phyloP scores from a whole-genome alignment of 495 filamentous ascomycete genomes.

The Trichoderma parareesei region DNA sequence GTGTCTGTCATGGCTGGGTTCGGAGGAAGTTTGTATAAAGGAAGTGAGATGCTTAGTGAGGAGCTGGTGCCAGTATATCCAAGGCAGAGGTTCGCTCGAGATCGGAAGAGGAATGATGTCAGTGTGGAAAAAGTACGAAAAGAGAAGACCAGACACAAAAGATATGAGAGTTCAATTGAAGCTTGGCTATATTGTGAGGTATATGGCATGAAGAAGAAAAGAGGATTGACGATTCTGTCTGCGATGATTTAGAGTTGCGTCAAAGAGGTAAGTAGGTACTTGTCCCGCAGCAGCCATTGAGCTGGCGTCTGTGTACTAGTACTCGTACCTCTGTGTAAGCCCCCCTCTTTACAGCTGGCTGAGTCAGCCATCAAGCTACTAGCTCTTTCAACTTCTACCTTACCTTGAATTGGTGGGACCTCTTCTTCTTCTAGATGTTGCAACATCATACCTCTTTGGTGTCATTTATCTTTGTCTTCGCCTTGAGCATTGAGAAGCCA shows the following conservation, averaged over 20 bases:
- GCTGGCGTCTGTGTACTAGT: background rate
- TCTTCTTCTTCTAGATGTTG: background rate
- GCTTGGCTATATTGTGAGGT: background rate
- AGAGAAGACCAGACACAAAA: background rate
- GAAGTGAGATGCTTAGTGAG: background rate
- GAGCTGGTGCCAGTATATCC: background rate
- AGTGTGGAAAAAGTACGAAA: background rate
- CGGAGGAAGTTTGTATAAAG: background rate
- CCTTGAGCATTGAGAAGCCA: background rate
- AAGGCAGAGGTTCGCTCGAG: background rate
- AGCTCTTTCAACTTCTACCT: background rate
- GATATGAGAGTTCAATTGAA: background rate
- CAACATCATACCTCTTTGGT: background rate
- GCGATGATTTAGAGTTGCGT: background rate
- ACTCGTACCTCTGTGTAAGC: no score
- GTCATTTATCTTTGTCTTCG: background rate
- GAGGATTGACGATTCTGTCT: background rate
- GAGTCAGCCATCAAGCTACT: slow-evolving; percentile 2
- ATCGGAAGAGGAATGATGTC: background rate
- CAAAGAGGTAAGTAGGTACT: background rate
- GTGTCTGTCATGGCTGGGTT: slow-evolving; percentile 19
- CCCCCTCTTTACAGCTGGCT: background rate
- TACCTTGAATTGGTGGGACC: background rate
- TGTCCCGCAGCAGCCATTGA: background rate
- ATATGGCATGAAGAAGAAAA: background rate